Percentiles rank a stretch among this genome's conserved stretches.
Conservation (phyloP, 148 eudicot genomes). For the Camellia lanceoleosa region DNA sequence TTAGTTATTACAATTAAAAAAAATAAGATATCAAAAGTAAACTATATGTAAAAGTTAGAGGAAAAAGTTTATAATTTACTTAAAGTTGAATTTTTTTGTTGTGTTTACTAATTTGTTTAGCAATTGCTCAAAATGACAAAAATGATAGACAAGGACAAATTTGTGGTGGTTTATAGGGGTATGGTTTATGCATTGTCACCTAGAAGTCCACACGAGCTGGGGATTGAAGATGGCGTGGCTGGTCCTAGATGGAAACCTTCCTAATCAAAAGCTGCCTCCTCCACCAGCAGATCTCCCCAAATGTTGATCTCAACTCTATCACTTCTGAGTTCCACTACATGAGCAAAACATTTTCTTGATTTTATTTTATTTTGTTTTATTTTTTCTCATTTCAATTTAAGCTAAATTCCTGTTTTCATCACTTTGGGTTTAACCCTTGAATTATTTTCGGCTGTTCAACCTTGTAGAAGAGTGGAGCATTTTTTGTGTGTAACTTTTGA, state of each 20-base stretch:
- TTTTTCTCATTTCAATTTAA: not conserved
- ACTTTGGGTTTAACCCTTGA: not conserved
- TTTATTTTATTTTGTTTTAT: not conserved
- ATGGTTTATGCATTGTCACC: slow-evolving; percentile 44
- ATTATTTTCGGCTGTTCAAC: not conserved
- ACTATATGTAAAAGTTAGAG: too few species aligned
- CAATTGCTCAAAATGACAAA: too few species aligned
- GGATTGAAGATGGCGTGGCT: slow-evolving; percentile 50
- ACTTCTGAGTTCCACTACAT: not conserved
- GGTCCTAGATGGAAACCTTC: slow-evolving; percentile 39
- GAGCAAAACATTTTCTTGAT: not conserved
- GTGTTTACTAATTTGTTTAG: too few species aligned
- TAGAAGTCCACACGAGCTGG: slow-evolving; percentile 44
- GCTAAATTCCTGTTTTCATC: not conserved
- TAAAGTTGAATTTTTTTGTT: too few species aligned
- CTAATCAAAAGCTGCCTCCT: slow-evolving; percentile 36
- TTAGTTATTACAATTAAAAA: too few species aligned
- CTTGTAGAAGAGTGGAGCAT: not conserved
- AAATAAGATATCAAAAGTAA: too few species aligned
- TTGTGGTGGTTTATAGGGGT: slow-evolving; percentile 18
- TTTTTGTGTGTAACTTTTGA: not conserved
- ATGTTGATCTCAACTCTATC: slow-evolving; percentile 19
- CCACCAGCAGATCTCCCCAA: slow-evolving; percentile 47
- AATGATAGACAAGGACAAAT: too few species aligned
- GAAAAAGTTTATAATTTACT: too few species aligned